phyloP scores from a whole-genome alignment of 2,329 filamentous ascomycete genomes.

The Ilyonectria robusta region DNA sequence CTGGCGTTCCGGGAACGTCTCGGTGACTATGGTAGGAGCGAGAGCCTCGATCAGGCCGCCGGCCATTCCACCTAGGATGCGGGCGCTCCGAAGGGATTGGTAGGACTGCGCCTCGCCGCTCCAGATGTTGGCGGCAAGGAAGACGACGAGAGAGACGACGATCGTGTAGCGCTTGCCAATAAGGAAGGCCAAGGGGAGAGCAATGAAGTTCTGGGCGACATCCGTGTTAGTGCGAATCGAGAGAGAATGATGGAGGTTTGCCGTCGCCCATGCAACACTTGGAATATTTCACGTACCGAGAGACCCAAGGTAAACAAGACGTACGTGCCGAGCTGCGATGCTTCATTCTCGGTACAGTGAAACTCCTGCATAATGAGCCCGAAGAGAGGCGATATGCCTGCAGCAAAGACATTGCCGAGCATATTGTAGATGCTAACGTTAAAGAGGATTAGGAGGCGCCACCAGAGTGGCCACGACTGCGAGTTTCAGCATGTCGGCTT shows the following conservation, averaged over 20 bases:
- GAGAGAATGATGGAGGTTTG: constrained; percentile 3
- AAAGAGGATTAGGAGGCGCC: constrained; percentile 6
- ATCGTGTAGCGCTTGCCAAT: constrained; percentile 10
- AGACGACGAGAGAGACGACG: constrained; percentile 2
- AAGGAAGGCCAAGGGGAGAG: constrained; percentile 1
- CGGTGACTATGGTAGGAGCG: not conserved
- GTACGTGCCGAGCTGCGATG: constrained; percentile 9
- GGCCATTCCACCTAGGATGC: constrained; percentile 11
- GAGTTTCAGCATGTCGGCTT: not conserved
- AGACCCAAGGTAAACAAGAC: constrained; percentile 4
- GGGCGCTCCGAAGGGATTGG: not conserved
- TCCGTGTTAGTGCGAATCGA: not conserved
- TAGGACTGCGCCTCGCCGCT: not conserved
- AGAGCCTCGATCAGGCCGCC: constrained; percentile 9
- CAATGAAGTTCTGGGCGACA: constrained; percentile 2
- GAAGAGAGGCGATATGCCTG: constrained; percentile 7
- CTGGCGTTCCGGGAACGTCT: constrained; percentile 9
- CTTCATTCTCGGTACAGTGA: not conserved
- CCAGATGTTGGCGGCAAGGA: constrained; percentile 3
- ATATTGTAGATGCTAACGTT: constrained; percentile 14
- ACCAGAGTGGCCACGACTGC: constrained; percentile 10
- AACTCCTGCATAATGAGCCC: constrained; percentile 12
- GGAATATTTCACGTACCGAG: constrained; percentile 5
- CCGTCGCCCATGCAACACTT: not conserved
- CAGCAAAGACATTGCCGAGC: constrained; percentile 2